Conservation (phyloP, 2,329 filamentous ascomycete species). For the Xylariales sp. region DNA sequence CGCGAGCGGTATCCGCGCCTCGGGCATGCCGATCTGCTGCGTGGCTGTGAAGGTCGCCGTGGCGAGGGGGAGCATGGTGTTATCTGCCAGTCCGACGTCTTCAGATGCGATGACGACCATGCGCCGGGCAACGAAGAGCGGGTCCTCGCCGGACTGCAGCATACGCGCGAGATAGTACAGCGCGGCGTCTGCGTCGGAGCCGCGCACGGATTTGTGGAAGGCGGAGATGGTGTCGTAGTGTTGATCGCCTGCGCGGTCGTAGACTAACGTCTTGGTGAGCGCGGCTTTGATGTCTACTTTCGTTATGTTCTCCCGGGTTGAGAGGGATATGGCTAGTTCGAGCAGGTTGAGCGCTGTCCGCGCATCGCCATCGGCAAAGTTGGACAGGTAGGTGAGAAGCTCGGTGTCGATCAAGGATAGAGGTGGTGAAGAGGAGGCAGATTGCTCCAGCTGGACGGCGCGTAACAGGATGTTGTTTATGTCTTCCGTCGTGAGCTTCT, state of each 20-base stretch:
- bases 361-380: conserved; percentile 88
- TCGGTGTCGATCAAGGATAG: conserved; percentile 67
- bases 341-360: conserved; percentile 89
- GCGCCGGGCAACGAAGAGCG: conserved; percentile 83
- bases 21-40: conserved; percentile 92
- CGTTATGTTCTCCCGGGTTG: conserved; percentile 59
- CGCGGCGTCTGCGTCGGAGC: conserved; percentile 78
- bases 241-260: conserved; percentile 90
- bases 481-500: conserved; percentile 68
- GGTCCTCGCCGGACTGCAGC: conserved; percentile 92
- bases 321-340: conserved; percentile 79
- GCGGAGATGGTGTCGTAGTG: conserved; percentile 98
- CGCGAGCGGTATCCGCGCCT: conserved; percentile 86
- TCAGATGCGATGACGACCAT: conserved; percentile 95
- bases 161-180: conserved; percentile 95
- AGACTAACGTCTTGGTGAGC: conserved; percentile 88
- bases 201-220: conserved; percentile 92
- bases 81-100: conserved; percentile 88
- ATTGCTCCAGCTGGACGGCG: conserved; percentile 62
- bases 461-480: conserved; percentile 69
- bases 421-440: conserved; percentile 26
- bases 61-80: conserved; percentile 74
- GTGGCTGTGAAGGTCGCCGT: conserved; percentile 82
- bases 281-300: conserved; percentile 73
- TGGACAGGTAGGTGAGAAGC: conserved; percentile 74